phyloP scores from a whole-genome alignment of 75 land plant genomes.

The Selaginella moellendorffii region DNA sequence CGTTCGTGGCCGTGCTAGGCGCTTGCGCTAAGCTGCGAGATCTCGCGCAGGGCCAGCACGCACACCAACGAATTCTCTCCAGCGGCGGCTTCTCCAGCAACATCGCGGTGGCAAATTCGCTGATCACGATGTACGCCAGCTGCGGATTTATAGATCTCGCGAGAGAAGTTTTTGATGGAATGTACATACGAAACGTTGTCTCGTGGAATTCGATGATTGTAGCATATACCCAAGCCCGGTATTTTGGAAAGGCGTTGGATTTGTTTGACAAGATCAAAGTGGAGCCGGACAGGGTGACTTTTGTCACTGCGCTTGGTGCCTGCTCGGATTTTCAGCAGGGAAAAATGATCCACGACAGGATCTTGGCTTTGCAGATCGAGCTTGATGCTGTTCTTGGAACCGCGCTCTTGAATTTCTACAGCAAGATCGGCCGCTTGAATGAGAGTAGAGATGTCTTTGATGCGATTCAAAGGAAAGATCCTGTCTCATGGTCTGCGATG shows the following conservation, averaged over 20 bases:
- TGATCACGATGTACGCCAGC: background rate
- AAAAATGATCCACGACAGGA: background rate
- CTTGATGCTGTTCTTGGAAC: no score
- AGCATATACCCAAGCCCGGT: slow-evolving; percentile 1
- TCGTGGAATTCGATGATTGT: slow-evolving; percentile 17
- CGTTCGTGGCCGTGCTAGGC: no score
- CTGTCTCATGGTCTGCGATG: no score
- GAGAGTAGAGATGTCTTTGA: slow-evolving; percentile 1
- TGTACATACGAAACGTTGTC: background rate
- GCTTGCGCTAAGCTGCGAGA: slow-evolving; percentile 9
- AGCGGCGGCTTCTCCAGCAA: background rate
- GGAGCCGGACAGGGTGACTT: no score
- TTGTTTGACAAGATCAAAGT: slow-evolving; percentile 9
- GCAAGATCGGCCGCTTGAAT: no score
- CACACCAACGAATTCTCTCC: background rate
- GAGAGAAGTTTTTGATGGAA: background rate
- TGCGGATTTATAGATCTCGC: background rate
- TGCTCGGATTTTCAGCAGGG: no score
- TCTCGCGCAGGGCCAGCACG: background rate
- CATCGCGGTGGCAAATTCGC: background rate
- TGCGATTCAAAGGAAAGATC: no score
- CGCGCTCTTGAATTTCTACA: no score
- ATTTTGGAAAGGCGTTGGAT: background rate
- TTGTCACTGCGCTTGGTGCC: no score
- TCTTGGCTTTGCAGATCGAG: no score